These are phyloP conservation scores for Syzygium jambos DNA, from an alignment of 345 rosid genomes.

Conservation along the genomic window DNA sequence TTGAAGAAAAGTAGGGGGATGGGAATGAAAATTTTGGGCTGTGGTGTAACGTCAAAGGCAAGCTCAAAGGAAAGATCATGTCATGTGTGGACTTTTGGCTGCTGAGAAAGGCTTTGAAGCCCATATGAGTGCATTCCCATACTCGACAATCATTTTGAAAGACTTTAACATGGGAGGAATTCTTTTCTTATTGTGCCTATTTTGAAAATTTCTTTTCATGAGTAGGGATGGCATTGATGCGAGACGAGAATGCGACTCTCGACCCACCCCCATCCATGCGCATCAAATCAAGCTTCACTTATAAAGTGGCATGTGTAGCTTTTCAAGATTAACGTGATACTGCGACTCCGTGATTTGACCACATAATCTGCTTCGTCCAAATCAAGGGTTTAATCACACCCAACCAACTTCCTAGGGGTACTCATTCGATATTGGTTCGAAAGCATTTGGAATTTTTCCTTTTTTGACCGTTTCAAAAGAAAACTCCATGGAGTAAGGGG, in stretches of 20 bases:
- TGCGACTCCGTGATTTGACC: not conserved
- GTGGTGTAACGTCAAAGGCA: not conserved
- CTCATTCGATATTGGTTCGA: not conserved
- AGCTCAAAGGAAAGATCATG: not conserved
- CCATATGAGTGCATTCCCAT: not conserved
- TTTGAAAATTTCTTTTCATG: not conserved
- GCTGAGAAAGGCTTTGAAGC: not conserved
- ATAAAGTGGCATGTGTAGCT: fast-evolving
- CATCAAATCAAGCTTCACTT: not conserved
- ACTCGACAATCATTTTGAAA: not conserved
- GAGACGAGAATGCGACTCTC: not conserved
- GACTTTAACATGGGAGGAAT: not conserved
- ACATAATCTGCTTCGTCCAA: not conserved
- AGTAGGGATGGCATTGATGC: not conserved
- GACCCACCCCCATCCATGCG: not conserved
- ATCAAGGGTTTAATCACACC: not conserved
- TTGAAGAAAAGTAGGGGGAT: not conserved
- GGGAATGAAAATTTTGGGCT: not conserved
- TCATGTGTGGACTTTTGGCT: not conserved
- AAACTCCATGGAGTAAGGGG: not conserved
- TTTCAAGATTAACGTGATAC: not conserved
- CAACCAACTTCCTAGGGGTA: not conserved
- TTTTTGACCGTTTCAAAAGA: not conserved
- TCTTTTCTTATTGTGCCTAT: not conserved
- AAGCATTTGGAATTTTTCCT: not conserved